A percentile compares a stretch with the other conserved stretches of the same genome.
phyloP scores from a whole-genome alignment of 2,329 filamentous ascomycete genomes.

The Leptographium galeiforme region DNA sequence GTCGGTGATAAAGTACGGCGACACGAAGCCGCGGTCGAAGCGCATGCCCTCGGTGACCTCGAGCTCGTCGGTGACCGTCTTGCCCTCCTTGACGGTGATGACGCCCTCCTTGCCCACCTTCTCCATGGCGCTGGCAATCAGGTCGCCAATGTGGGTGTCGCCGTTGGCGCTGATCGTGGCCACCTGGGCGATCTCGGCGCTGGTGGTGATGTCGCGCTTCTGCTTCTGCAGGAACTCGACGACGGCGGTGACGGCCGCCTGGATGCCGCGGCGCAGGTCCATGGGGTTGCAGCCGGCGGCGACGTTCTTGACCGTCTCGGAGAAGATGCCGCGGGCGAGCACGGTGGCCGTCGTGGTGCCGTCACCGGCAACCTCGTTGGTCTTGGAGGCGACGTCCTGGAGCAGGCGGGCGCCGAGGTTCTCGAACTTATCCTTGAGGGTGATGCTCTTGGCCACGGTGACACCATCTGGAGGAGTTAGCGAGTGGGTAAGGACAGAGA shows the following conservation, averaged over 20 bases:
- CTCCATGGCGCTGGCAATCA: conserved; percentile 98
- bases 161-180: conserved; percentile 98
- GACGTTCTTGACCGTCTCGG: conserved; percentile 99
- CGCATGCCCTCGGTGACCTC: conserved; percentile 99
- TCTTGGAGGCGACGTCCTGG: conserved; percentile 98
- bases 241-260: conserved; percentile 88
- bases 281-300: conserved; percentile 99
- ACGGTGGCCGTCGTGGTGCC: conserved; percentile 97
- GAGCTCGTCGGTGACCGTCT: conserved; percentile 94
- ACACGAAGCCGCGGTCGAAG: conserved; percentile 97
- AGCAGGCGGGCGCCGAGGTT: conserved; percentile 95
- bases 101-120: conserved; percentile 99
- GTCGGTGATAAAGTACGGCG: conserved; percentile 99
- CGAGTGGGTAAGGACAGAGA: too few relatives aligned
- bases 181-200: conserved; percentile 92
- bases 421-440: conserved; percentile 97
- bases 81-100: conserved; percentile 99
- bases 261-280: conserved; percentile 93
- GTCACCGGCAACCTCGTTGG: conserved; percentile 97
- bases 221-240: conserved; percentile 90
- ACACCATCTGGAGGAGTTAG: conserved; percentile 46
- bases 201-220: conserved; percentile 97
- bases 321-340: conserved; percentile 95
- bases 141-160: conserved; percentile 83
- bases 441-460: conserved; percentile 78